Base-by-base conservation (phyloP, 768 basidiomycete genomes). In the Boletus coccyginus region DNA sequence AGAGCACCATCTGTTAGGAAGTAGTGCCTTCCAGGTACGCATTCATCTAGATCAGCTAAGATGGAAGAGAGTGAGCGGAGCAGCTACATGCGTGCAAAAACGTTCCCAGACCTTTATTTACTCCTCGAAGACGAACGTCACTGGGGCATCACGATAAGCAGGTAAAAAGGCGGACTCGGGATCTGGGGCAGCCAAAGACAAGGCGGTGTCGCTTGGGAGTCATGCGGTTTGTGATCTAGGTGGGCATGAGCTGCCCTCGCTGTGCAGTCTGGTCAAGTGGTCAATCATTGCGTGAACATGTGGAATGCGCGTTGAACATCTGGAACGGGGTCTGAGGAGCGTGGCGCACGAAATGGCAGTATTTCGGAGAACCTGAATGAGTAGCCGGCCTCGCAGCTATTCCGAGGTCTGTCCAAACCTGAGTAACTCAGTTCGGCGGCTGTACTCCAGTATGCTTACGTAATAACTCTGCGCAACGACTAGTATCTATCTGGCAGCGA, bases 291-390 rank as follows among this genome's bases (percentile, higher is more conserved):
- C 59, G 58, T 52, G 65, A 62, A 70, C 68, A 71, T 73, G 70
- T 69, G 70, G 70, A 62, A 47, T 64, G 62, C 62, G 69, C 71
- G 53, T 71, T 70, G 69, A 60, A 63, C 61, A 52, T 57, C 62
- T 52, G 55, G 57, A 69, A 57, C 58, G 63, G 65, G 69, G 67
- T 65, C 58, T 61, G 57, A 62, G 52, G 62, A 56, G 52, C 59
- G 55, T 71, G 65, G 60, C 43, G 53, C 42, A 58, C 52, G 60
- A 61, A 55, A 57, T 60, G 55, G 35, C 44, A 54, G 53, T 58
- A 62, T 56, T 55, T 57, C 64, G 36, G 54, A 51, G 56, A 51
- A 53, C 27, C 41, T 51, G 56, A 55, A 54, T 19, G 46, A 46
- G 46, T 51, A 47, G 27, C 55, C 40, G 60, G 49, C 58, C 49